These are phyloP conservation scores for Sordariomycetes sp. DNA, from an alignment of 2,329 filamentous ascomycete species.

Conservation along the genomic window DNA sequence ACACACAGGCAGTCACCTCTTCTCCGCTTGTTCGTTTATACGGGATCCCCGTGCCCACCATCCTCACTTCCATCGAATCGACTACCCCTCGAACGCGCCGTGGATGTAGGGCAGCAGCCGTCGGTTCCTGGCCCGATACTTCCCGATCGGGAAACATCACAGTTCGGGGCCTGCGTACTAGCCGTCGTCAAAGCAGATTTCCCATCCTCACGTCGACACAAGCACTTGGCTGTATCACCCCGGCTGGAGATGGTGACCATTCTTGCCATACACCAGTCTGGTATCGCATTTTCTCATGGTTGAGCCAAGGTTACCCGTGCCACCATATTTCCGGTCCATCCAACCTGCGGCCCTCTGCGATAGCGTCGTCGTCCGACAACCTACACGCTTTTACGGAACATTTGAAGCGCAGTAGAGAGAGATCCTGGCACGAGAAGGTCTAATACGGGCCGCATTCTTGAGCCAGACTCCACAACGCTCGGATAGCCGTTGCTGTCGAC, in stretches of 20 bases:
- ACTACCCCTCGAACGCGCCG: neutral
- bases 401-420: neutral
- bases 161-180: neutral
- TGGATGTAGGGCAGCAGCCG: neutral
- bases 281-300: neutral
- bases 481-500: neutral
- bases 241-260: neutral
- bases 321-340: neutral
- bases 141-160: neutral
- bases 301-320: neutral
- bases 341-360: neutral
- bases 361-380: neutral
- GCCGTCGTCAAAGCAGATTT: neutral
- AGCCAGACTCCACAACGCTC: neutral
- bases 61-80: neutral
- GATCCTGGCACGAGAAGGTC: neutral
- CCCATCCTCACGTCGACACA: neutral
- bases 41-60: neutral
- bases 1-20: neutral
- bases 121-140: neutral
- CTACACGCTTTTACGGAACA: neutral
- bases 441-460: neutral
- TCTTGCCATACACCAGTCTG: neutral
- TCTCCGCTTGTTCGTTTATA: neutral
- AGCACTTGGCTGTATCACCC: neutral